Conservation (phyloP, 805 yeast genomes). For the Ogataea pini region DNA sequence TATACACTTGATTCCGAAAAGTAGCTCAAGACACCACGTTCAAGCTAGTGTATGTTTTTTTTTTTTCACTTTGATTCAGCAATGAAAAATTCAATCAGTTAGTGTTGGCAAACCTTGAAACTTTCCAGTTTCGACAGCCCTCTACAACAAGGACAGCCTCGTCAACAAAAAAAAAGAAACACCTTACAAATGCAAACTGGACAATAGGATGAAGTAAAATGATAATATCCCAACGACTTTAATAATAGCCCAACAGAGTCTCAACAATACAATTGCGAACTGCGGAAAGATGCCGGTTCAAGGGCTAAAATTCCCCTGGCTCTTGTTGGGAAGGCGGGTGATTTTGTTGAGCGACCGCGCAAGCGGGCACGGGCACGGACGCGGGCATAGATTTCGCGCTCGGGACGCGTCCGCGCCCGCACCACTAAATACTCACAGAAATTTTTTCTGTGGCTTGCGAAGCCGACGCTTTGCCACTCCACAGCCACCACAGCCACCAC, state of each 20-base stretch:
- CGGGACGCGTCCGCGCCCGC: no score
- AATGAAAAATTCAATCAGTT: neutral
- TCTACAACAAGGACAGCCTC: conserved; percentile 8
- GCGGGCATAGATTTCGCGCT: no score
- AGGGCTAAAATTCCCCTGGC: neutral
- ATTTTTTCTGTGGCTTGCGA: no score
- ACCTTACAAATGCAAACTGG: neutral
- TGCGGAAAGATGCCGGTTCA: neutral
- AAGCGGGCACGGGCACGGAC: neutral
- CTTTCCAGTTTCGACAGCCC: conserved; percentile 4
- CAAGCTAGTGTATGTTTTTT: neutral
- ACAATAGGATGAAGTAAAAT: neutral
- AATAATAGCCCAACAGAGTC: conserved; percentile 1
- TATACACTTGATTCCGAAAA: conserved; percentile 3
- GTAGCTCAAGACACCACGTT: neutral
- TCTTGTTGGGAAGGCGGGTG: conserved; percentile 6
- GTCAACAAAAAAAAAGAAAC: conserved; percentile 13
- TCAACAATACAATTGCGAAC: conserved; percentile 1
- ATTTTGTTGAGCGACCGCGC: neutral
- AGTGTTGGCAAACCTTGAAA: conserved; percentile 6
- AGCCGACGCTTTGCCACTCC: neutral
- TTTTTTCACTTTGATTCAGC: neutral
- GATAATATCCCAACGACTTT: conserved; percentile 1
- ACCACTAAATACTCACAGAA: no score
- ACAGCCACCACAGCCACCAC: neutral